Base-by-base conservation (phyloP, 768 basidiomycete genomes). In the Suillus lakei region DNA sequence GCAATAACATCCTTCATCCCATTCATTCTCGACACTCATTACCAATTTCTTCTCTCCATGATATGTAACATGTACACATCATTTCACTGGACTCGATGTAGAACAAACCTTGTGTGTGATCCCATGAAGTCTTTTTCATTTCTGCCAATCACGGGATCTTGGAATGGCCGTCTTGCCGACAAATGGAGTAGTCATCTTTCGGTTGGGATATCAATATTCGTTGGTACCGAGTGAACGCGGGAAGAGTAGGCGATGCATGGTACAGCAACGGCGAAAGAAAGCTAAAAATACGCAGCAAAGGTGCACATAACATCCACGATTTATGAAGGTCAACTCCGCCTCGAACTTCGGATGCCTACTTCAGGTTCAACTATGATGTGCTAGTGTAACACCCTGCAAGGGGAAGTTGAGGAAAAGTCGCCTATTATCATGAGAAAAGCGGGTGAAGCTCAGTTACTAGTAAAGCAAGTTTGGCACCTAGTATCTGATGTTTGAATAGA, bases 71-170 rank as follows among this genome's bases (percentile, higher is more conserved):
- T 30, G 62, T 59, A 53, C 13, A 5, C 23, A 21, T 59, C 53
- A 68, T 46, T 30, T 36, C 12, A 1, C 6, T 28, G 56, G 38
- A 58, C 26, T 38, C 16, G 5, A 39, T 39, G 56, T 59, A 41
- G 39, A 39, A 58, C 38, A 18, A 18, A 58, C 26, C 26, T 4
- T 39, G 55, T 12, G 18, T 18, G 21, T 18, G 16, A 34, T 15
- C 2, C 34, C 32, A 55, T 21, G 55, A 5, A 30, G 9, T 30
- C 16, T 10, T 53, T 7, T 67, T 68, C 78, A 85, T 64, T 96
- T 95, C 67, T 91, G 87, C 93, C 95, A 96, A 76, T 97, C 95
- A 64, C 92, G 90, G 16, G 90, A 88, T 5, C 96, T 95, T 6
- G 90, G 80, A 32, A 95, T 77, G 26, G 91, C 93, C 5, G 89